Base-by-base conservation (phyloP, 2,329 filamentous ascomycete genomes). In the Lojkania enalia region DNA sequence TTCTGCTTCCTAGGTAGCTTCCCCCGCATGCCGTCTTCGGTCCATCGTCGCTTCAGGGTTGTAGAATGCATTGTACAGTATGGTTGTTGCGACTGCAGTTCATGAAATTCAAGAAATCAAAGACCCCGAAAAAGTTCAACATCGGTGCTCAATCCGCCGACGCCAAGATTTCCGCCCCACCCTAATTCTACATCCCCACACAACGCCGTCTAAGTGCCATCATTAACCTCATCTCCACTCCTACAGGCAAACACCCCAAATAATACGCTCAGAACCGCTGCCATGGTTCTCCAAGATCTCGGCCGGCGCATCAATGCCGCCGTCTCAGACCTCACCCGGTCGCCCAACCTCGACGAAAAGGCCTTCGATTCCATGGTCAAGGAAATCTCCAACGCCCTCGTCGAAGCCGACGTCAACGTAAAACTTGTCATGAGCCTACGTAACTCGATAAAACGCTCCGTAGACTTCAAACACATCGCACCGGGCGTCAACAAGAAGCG, bases 341-440 rank as follows among this genome's bases (percentile, higher is more conserved):
- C 94, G 46, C 88, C 85, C 55, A 96, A 95, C 66, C 83, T 97
- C 60, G 92, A 97, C 69, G 94, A 99, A 76, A 97, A 97, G 86
- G 90, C 91, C 31, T 97, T 99, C 71, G 94, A 99, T 77, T 81
- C 82, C 62, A 99, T 99, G 94, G 82, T 99, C 70, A 97, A 97
- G 76, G 91, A 97, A 74, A 97, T 99, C 64, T 95, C 90, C 70
- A 84, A 91, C 55, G 94, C 94, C 51, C 87, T 99, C 15, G 83
- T 97, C 66, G 91, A 96, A 78, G 90, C 94, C 72, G 94, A 99
- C 64, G 94, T 99, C 66, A 99, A 97, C 71, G 88, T 99, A 55
- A 87, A 88, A 63, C 88, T 99, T 40, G 94, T 99, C 48, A 85
- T 88, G 64, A 85, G 86, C 60, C 84, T 99, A 36, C 90, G 92